Evolutionary conservation across 225 moss, liverwort and hornwort species (phyloP), one percentile per base, ranked within the genome.

Genomic region (Physcomitrium patens): DNA sequence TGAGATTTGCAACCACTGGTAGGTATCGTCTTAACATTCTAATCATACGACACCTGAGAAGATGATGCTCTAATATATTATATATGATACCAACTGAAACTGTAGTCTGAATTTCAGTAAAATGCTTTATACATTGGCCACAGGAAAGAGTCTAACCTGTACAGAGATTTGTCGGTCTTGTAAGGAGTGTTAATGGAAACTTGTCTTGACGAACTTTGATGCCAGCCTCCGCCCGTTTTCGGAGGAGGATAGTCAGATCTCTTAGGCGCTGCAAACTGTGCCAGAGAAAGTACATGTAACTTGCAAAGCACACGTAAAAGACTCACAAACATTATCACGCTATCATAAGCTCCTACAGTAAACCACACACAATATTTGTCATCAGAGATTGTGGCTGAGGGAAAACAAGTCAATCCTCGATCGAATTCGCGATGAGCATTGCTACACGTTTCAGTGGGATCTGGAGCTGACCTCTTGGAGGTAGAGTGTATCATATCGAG

Each of bases 171-270:
- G 0, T 74, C 70, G 8, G 77, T 79, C 64, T 79, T 87, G 59
- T 74, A 87, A 6, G 87, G 81, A 19, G 58, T 74, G 5, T 5
- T 65, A 47, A n/a, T 59, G 43, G 56, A 72, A 28, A 79, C 70
- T 69, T 76, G 78, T 76, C 45, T 81, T 27, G 81, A 74, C 24
- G 81, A 58, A 74, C 81, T 79, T 49, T 68, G 70, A 71, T 79
- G 81, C 87, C 84, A 87, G 44, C 84, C 84, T 62, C 87, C 81
- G 12, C 87, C 87, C 11, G 79, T 84, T 55, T 71, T 81, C 4
- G 84, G 76, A 24, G 0, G 17, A 20, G 72, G 49, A 68, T 79
- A 79, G 49, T 87, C 84, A 62, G 63, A 71, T 72, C 45, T 73
- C 45, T 49, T 61, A 20, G 81, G 71, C 76, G 82, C 52, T 58